Conservation (phyloP, 108 stramenopile species). For the Nitzschia sp. region DNA sequence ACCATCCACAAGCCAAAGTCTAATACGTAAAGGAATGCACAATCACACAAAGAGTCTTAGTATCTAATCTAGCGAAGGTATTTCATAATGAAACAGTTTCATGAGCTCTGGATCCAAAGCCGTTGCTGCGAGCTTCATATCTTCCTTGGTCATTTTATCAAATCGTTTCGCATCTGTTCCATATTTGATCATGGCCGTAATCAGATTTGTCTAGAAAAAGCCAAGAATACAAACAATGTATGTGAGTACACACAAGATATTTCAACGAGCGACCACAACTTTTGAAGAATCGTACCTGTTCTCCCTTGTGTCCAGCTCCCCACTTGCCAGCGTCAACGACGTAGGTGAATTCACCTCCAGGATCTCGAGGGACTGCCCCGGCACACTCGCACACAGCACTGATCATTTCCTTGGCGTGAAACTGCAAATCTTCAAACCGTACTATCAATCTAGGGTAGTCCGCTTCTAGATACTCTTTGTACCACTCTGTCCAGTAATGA, state of each 20-base stretch:
- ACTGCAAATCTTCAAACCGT: slow-evolving; percentile 83
- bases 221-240: background rate
- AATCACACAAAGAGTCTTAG: no score
- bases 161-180: slow-evolving; percentile 60
- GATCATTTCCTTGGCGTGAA: slow-evolving; percentile 59
- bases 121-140: slow-evolving; percentile 47
- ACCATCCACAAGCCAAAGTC: no score
- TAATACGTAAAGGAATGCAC: no score
- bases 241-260: no score
- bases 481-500: slow-evolving; percentile 72
- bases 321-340: slow-evolving; percentile 66
- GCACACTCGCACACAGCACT: slow-evolving; percentile 64
- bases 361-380: slow-evolving; percentile 55
- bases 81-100: slow-evolving; percentile 56
- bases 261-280: no score
- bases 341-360: slow-evolving; percentile 48
- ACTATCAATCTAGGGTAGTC: slow-evolving; percentile 78
- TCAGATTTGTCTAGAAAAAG: slow-evolving; percentile 48
- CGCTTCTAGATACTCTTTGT: slow-evolving; percentile 58
- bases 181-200: slow-evolving; percentile 76
- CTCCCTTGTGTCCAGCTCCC: slow-evolving; percentile 50
- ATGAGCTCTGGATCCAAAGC: slow-evolving; percentile 61
- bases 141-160: slow-evolving; percentile 50
- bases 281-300: slow-evolving; percentile 26
- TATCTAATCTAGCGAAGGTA: slow-evolving; percentile 6